Percentiles rank a stretch among this genome's conserved stretches.
Conservation (phyloP, 768 basidiomycete genomes). For the Kwoniella sp. region DNA sequence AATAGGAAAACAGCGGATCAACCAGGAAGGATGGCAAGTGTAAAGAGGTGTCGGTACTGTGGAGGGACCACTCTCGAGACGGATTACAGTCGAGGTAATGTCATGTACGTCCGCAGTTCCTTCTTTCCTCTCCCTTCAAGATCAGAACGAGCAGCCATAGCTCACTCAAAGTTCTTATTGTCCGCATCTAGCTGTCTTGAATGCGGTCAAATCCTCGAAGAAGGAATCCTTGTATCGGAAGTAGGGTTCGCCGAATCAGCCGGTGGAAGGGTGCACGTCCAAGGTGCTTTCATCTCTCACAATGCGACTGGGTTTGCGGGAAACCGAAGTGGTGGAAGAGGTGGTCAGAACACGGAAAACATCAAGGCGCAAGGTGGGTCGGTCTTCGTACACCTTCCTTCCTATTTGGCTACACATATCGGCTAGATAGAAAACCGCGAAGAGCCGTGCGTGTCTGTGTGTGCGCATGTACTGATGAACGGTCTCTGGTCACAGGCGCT, state of each 20-base stretch:
- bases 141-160: too few relatives aligned
- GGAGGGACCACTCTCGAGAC: constrained; percentile 18
- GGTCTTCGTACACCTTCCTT: not conserved
- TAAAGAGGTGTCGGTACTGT: constrained; percentile 26
- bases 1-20: not conserved
- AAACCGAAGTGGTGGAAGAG: constrained; percentile 23
- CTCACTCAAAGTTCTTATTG: too few relatives aligned
- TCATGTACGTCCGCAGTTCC: constrained; percentile 21
- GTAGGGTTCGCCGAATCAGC: constrained; percentile 93
- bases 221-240: constrained; percentile 91
- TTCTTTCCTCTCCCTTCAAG: too few relatives aligned
- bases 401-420: not conserved
- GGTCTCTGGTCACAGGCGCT: constrained; percentile 62
- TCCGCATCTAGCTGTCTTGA: constrained; percentile 29
- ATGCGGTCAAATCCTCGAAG: constrained; percentile 88
- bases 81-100: constrained; percentile 27
- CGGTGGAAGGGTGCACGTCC: constrained; percentile 89
- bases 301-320: constrained; percentile 64
- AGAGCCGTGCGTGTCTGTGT: not conserved
- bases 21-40: constrained; percentile 7
- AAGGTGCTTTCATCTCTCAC: constrained; percentile 87
- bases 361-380: constrained; percentile 43
- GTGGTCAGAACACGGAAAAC: constrained; percentile 30
- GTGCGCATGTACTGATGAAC: not conserved
- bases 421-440: not conserved